A percentile compares a stretch with the other conserved stretches of the same genome.
Evolutionary conservation across 2,329 filamentous ascomycete species (phyloP).

Genomic region (Pseudogymnoascus sp.): DNA sequence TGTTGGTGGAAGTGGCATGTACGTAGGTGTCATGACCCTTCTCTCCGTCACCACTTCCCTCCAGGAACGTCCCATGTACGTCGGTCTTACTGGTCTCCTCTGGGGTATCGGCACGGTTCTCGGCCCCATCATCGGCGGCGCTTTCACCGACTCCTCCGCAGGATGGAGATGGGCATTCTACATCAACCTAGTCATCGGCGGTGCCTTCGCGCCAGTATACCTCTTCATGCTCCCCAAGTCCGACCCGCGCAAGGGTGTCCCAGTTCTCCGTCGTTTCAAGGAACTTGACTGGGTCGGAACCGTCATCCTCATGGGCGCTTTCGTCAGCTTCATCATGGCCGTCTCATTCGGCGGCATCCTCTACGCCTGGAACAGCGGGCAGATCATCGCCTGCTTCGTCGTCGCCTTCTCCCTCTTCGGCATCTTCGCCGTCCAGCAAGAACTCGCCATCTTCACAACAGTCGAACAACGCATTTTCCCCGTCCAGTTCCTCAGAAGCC

Average conservation of each 20-base stretch:
- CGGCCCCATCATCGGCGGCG: slow-evolving; percentile 42
- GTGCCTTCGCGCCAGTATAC: slow-evolving; percentile 32
- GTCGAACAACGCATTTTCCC: slow-evolving; percentile 23
- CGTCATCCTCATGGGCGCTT: slow-evolving; percentile 26
- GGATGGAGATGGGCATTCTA: slow-evolving; percentile 47
- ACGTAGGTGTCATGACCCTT: slow-evolving; percentile 39
- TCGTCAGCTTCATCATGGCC: slow-evolving; percentile 30
- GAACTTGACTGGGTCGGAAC: slow-evolving; percentile 27
- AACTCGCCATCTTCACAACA: slow-evolving; percentile 24
- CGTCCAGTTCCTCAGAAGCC: slow-evolving; percentile 30
- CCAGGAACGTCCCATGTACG: slow-evolving; percentile 31
- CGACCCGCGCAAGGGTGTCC: slow-evolving; percentile 23
- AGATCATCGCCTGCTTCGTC: slow-evolving; percentile 32
- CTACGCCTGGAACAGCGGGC: slow-evolving; percentile 26
- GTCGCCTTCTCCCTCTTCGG: slow-evolving; percentile 35
- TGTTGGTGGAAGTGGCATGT: slow-evolving; percentile 39
- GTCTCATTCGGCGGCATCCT: slow-evolving; percentile 29
- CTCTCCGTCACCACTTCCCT: slow-evolving; percentile 33
- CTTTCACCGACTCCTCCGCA: slow-evolving; percentile 35
- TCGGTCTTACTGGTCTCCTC: slow-evolving; percentile 27
- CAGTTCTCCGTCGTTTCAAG: background rate
- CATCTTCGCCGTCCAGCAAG: slow-evolving; percentile 21
- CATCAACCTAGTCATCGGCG: slow-evolving; percentile 47
- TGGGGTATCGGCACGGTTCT: slow-evolving; percentile 42
- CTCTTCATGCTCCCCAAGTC: slow-evolving; percentile 38